Evolutionary conservation across 805 yeast species (phyloP).

Genomic region (Dipodascopsis tothii): DNA sequence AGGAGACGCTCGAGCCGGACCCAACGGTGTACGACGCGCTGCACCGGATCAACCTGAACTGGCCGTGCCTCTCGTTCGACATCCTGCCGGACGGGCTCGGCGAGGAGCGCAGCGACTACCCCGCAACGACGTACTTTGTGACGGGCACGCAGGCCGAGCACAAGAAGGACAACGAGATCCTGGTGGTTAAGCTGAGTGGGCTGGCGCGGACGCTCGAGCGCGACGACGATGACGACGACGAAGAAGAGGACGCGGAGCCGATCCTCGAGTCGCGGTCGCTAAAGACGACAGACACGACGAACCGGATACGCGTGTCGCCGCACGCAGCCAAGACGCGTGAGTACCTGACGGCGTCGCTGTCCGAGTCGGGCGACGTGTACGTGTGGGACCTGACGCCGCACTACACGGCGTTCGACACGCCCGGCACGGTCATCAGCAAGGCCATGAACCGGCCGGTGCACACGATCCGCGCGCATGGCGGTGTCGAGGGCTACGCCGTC

Average conservation of each 20-base stretch:
- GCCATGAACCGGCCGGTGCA: constrained; percentile 69
- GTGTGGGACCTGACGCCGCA: constrained; percentile 79
- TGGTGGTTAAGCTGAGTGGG: constrained; percentile 74
- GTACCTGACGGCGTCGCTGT: constrained; percentile 77
- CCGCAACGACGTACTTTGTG: constrained; percentile 75
- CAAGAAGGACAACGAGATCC: constrained; percentile 80
- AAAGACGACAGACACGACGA: constrained; percentile 74
- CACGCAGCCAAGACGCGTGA: constrained; percentile 67
- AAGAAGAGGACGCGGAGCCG: constrained; percentile 56
- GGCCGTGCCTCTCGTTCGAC: constrained; percentile 95
- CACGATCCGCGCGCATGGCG: constrained; percentile 77
- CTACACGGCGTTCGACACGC: constrained; percentile 73
- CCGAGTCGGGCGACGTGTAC: constrained; percentile 83
- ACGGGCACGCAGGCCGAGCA: constrained; percentile 91
- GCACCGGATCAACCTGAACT: constrained; percentile 85
- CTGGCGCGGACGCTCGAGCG: constrained; percentile 79
- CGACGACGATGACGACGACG: constrained; percentile 64
- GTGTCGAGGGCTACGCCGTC: constrained; percentile 93
- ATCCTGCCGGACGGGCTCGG: constrained; percentile 82
- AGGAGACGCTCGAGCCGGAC: constrained; percentile 93
- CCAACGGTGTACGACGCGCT: constrained; percentile 94
- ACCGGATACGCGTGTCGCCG: constrained; percentile 80
- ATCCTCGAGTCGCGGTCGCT: constrained; percentile 78
- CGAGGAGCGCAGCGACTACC: constrained; percentile 78
- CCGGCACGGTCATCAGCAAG: constrained; percentile 78